These are phyloP conservation scores for Achlya hypogyna DNA, from an alignment of 352 stramenopile genomes.

Conservation along the genomic window DNA sequence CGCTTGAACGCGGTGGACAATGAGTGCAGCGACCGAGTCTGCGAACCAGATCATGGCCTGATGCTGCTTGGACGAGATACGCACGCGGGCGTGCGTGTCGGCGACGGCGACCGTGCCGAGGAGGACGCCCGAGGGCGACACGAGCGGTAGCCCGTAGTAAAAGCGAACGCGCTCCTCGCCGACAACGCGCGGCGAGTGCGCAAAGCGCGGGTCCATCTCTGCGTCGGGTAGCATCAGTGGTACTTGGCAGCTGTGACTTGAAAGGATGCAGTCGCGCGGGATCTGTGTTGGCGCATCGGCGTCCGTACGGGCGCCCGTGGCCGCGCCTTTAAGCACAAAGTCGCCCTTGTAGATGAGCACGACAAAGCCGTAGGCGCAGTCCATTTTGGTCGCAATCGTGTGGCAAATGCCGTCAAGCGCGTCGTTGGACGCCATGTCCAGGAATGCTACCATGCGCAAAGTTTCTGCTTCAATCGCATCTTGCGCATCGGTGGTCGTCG, in stretches of 20 bases:
- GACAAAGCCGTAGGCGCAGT: constrained; percentile 19
- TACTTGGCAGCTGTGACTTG: constrained; percentile 10
- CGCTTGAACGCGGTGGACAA: neutral
- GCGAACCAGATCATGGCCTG: constrained; percentile 15
- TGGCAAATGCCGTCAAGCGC: constrained; percentile 12
- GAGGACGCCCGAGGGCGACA: constrained; percentile 5
- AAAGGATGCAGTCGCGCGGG: constrained; percentile 12
- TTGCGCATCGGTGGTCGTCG: neutral
- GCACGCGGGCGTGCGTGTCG: constrained; percentile 10
- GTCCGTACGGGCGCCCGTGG: neutral
- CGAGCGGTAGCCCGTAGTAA: constrained; percentile 19
- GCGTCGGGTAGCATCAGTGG: constrained; percentile 17
- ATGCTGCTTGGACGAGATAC: constrained; percentile 4
- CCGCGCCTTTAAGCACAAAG: constrained; percentile 18
- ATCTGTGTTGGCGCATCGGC: neutral
- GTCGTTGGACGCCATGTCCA: constrained; percentile 15
- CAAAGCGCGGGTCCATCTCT: constrained; percentile 13
- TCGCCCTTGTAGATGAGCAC: constrained; percentile 17
- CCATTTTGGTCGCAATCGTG: neutral
- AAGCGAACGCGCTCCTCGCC: constrained; percentile 17
- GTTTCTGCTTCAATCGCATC: constrained; percentile 12
- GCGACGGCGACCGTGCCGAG: constrained; percentile 18
- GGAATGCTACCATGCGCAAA: neutral
- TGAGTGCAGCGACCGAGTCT: neutral
- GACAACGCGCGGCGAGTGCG: constrained; percentile 1